Percentiles rank a stretch among this genome's conserved stretches.
These are phyloP conservation scores for Puccinellia tenuiflora DNA, from an alignment of 176 grass and related monocot genomes.

Conservation along the genomic window DNA sequence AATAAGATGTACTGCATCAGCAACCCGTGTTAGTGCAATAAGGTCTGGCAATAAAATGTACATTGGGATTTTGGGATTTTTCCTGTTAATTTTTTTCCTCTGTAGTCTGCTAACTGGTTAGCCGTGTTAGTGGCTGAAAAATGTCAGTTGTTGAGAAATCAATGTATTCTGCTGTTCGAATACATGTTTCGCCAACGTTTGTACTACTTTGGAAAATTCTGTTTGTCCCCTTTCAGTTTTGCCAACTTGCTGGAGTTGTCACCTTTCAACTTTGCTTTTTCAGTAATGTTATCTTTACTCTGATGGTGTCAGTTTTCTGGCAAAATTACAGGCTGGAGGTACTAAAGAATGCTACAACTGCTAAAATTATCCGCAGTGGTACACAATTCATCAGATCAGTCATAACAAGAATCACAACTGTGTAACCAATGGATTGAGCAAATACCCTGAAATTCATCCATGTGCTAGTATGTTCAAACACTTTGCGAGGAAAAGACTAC, in stretches of 20 bases:
- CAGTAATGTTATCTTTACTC: not conserved
- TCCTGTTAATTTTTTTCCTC: too few species aligned
- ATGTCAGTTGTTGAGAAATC: not conserved
- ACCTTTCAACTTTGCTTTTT: not conserved
- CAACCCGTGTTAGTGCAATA: too few species aligned
- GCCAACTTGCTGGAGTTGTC: not conserved
- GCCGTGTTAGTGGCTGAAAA: not conserved
- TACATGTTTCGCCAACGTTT: not conserved
- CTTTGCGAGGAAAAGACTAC: not conserved
- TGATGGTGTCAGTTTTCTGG: not conserved
- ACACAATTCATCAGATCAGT: not conserved
- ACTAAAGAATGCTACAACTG: not conserved
- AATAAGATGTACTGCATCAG: conserved; percentile 15
- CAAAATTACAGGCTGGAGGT: not conserved
- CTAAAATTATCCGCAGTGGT: not conserved
- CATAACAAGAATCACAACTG: not conserved
- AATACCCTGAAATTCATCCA: not conserved
- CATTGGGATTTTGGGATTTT: too few species aligned
- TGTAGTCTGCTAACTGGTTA: too few species aligned
- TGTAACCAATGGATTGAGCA: not conserved
- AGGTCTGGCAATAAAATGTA: too few species aligned
- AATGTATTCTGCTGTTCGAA: not conserved
- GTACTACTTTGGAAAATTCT: not conserved
- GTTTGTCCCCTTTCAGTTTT: not conserved
- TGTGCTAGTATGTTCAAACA: not conserved